Base-by-base conservation (phyloP, 257 asterid species). In the Nemophila menziesii region DNA sequence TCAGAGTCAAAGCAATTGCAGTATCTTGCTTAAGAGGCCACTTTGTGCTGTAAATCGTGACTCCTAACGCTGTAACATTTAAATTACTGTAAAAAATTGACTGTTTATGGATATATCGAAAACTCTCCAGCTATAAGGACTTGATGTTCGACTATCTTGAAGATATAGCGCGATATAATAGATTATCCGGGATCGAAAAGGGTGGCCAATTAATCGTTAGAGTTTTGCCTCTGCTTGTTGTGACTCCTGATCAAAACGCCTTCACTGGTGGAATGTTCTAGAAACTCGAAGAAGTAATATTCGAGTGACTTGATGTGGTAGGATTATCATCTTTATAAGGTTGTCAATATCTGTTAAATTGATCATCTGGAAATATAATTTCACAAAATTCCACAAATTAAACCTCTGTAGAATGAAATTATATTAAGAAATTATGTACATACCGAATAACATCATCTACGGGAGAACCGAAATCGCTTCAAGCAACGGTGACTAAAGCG, bases 251-350 rank as follows among this genome's bases (percentile, higher is more conserved):
- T 20, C 68, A 33, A 39, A 89, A 80, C 12, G 69, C 77, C 58
- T 53, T 62, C 33, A 17, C 41, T 2, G 98, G 98, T 20, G 98
- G 98, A 33, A 52, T 46, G 71, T 89, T 84, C 95, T 92, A 84
- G 33, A 78, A 75, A 20, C 64, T 39, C 17, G 77, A 43, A 20
- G 77, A 18, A 4, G 58, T 68, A 22, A 78, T 70, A 11, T 60
- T 69, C n/a, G 80, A 56, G 16, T 80, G 79, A 44, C 84, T 73
- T 19, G 70, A 26, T 21, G 68, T 79, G 18, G 57, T 60, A 8
- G 83, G 90, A 44, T 71, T 65, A 0, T 56, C 40, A 48, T 75
- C 86, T 61, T 49, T 43, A 42, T 68, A 66, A 9, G 86, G 69
- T 29, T 70, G 70, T 95, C 97, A 89, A 48, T 48, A 64, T 7